A percentile compares a stretch with the other conserved stretches of the same genome.
Conservation (phyloP, 768 basidiomycete genomes). For the Rhizopogon sp. region DNA sequence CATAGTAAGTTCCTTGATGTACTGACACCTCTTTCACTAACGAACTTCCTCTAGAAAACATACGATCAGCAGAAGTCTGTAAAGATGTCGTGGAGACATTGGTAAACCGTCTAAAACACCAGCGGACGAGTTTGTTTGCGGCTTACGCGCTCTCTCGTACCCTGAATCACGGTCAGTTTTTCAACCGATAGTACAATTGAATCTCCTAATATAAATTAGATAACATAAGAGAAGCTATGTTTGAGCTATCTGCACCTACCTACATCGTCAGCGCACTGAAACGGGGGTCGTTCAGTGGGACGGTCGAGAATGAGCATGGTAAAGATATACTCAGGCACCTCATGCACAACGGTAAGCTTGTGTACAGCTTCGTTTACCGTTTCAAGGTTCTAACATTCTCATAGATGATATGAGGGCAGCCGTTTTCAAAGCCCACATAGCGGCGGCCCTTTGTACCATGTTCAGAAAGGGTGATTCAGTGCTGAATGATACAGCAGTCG, state of each 20-base stretch:
- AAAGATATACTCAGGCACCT: background rate
- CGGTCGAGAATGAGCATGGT: conserved; percentile 3
- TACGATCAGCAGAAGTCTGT: background rate
- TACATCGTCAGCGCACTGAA: background rate
- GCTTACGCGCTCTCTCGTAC: conserved; percentile 1
- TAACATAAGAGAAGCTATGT: background rate
- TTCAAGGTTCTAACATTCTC: background rate
- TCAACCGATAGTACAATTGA: background rate
- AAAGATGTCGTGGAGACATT: background rate
- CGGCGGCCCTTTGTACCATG: background rate
- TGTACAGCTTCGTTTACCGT: background rate
- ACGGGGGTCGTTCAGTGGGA: background rate
- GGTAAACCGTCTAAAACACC: background rate
- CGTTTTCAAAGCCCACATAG: background rate
- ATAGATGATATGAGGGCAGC: conserved; percentile 4
- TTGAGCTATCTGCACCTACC: background rate
- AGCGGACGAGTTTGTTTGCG: background rate
- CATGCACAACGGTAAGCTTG: background rate
- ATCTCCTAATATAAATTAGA: background rate
- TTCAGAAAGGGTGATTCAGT: background rate
- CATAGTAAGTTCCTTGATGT: background rate
- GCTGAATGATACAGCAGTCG: background rate
- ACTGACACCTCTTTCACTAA: background rate
- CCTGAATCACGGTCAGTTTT: background rate
- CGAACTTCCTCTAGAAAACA: background rate